Evolutionary conservation across 2,329 filamentous ascomycete species (phyloP).

Genomic region (Aspergillus ruber): DNA sequence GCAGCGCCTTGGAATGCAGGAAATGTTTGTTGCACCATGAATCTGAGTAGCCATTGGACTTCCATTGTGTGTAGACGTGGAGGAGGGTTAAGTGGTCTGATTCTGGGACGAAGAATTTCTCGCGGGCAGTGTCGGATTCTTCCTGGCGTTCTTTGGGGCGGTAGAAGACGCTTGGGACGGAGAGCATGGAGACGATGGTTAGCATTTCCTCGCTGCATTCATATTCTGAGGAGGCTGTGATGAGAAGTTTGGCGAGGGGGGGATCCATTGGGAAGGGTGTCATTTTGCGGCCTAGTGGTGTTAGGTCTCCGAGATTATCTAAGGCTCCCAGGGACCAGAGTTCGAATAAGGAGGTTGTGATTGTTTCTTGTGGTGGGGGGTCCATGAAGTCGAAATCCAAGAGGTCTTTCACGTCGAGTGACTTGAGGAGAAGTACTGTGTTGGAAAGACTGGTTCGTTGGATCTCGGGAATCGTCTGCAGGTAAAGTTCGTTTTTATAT

Average conservation of each 20-base stretch:
- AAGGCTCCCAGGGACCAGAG: slow-evolving; percentile 92
- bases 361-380: slow-evolving; percentile 93
- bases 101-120: slow-evolving; percentile 98
- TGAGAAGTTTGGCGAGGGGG: slow-evolving; percentile 86
- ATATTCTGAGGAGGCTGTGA: slow-evolving; percentile 82
- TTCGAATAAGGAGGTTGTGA: slow-evolving; percentile 94
- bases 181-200: slow-evolving; percentile 96
- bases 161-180: slow-evolving; percentile 94
- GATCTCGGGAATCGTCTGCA: slow-evolving; percentile 95
- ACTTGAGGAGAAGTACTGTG: slow-evolving; percentile 89
- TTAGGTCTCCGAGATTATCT: slow-evolving; percentile 89
- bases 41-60: slow-evolving; percentile 80
- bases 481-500: slow-evolving; percentile 91
- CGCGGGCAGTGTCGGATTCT: slow-evolving; percentile 87
- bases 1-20: slow-evolving; percentile 86
- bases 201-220: slow-evolving; percentile 96
- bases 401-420: slow-evolving; percentile 85
- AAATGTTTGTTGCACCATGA: slow-evolving; percentile 92
- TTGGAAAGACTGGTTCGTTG: slow-evolving; percentile 94
- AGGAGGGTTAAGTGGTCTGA: slow-evolving; percentile 94
- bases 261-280: slow-evolving; percentile 98
- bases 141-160: slow-evolving; percentile 93
- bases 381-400: slow-evolving; percentile 99
- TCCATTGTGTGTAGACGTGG: slow-evolving; percentile 95
- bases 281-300: slow-evolving; percentile 81